Evolutionary conservation across 768 basidiomycete species (phyloP), one percentile per base, ranked within the genome.

Genomic region (Phlebiopsis flavidoalba): DNA sequence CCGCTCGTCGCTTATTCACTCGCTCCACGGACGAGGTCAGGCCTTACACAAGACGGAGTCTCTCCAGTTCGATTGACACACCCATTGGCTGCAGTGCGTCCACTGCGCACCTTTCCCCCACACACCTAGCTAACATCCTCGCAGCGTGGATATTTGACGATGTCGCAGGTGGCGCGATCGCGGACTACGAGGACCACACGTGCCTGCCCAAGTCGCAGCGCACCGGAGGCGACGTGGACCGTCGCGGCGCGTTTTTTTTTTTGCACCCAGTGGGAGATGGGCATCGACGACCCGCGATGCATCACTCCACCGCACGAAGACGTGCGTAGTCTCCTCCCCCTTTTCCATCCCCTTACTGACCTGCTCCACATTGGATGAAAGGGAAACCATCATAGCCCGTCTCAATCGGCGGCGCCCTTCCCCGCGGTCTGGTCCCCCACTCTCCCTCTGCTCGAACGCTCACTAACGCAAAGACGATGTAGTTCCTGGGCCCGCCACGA

Each of bases 121-220:
- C 45, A 19, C 36, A 26, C 10, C 37, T 43, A 21, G 24, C 36
- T 8, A 15, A 37, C 50, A 17, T 45, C 12, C 22, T 36, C 53
- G 11, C 60, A 93, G 93, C 93, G 15, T 96, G 93, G 94, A 78
- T 97, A 8, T 95, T 96, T 71, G n/a, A n/a, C 26, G 94, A 97
- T 72, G 81, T 94, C 46, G 89, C 89, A 0, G 94, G 90, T 1
- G 92, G 92, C 17, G 90, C 90, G 0, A 81, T 92, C 45, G 71
- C 73, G 0, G 92, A 94, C 69, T 84, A 82, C 60, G 87, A 90
- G 58, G 79, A 87, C 64, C n/a, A n/a, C 26, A 86, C 79, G 12
- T 91, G 89, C 65, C 73, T 93, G 14, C 91, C 93, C 3, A 86
- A 86, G 69, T 78, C 81, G 11, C 90, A 93, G 67, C 86, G 94